These are phyloP conservation scores for Globisporangium cystogenes DNA, from an alignment of 352 stramenopile species.

Conservation along the genomic window DNA sequence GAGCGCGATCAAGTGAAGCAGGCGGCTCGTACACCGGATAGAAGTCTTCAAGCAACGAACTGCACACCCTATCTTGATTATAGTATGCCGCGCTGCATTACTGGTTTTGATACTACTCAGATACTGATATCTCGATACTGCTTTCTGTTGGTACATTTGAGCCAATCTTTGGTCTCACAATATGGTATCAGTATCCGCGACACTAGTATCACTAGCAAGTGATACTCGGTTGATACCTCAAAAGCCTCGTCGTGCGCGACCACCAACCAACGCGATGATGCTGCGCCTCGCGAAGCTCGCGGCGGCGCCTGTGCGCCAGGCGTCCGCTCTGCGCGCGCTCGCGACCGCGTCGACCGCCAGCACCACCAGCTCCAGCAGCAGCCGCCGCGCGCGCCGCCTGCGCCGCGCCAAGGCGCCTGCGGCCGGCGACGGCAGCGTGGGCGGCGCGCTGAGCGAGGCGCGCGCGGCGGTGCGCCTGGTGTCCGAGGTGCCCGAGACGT, in stretches of 20 bases:
- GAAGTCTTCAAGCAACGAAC: too few species aligned
- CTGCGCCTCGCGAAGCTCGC: conserved; percentile 1
- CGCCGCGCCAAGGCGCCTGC: conserved; percentile 26
- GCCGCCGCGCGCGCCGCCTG: conserved; percentile 37
- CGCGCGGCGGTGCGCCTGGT: conserved; percentile 37
- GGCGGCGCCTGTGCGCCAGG: not conserved
- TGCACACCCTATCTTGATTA: too few species aligned
- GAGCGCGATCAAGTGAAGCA: too few species aligned
- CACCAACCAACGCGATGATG: not conserved
- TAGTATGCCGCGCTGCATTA: too few species aligned
- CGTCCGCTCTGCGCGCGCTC: not conserved
- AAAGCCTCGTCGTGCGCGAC: too few species aligned
- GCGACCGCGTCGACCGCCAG: not conserved
- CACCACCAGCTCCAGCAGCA: conserved; percentile 10
- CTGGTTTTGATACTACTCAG: not conserved
- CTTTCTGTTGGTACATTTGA: too few species aligned
- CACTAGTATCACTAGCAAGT: too few species aligned
- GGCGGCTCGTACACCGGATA: too few species aligned
- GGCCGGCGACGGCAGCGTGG: conserved; percentile 4
- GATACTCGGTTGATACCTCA: too few species aligned
- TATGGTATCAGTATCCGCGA: too few species aligned
- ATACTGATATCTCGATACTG: too few species aligned
- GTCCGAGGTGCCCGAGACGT: conserved; percentile 51
- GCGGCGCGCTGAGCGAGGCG: conserved; percentile 23
- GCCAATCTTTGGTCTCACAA: too few species aligned